These are phyloP conservation scores for Xylariaceae sp. DNA, from an alignment of 2,329 filamentous ascomycete genomes.

Conservation along the genomic window DNA sequence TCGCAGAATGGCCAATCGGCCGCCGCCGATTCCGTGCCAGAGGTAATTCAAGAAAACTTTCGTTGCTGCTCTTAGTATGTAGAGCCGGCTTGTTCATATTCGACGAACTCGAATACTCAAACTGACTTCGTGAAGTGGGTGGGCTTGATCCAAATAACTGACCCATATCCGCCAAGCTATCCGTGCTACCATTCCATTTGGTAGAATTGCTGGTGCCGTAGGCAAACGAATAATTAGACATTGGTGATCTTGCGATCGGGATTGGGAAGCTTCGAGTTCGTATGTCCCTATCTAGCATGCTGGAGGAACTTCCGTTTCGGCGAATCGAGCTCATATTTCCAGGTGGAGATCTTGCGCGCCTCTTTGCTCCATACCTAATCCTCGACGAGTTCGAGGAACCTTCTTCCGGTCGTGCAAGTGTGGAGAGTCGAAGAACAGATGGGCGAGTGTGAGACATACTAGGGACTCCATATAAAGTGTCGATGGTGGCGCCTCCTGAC, in stretches of 20 bases:
- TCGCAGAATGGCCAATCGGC: slow-evolving; percentile 2
- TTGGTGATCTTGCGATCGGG: slow-evolving; percentile 17
- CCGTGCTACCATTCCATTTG: slow-evolving; percentile 20
- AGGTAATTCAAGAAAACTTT: slow-evolving; percentile 24
- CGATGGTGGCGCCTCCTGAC: background rate
- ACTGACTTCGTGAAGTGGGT: slow-evolving; percentile 12
- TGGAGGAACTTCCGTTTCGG: slow-evolving; percentile 25
- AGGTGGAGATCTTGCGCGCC: slow-evolving; percentile 21
- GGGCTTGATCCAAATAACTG: slow-evolving; percentile 17
- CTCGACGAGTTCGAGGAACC: slow-evolving; percentile 15
- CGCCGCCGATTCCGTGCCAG: slow-evolving; percentile 17
- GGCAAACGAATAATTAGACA: slow-evolving; percentile 22
- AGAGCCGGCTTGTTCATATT: slow-evolving; percentile 11
- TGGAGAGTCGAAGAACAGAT: slow-evolving; percentile 5
- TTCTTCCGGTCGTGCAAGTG: background rate
- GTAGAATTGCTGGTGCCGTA: slow-evolving; percentile 22
- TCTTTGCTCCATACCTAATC: slow-evolving; percentile 17
- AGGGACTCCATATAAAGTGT: background rate
- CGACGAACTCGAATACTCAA: slow-evolving; percentile 12
- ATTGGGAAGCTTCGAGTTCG: slow-evolving; percentile 16
- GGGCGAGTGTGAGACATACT: background rate
- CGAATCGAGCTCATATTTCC: slow-evolving; percentile 11
- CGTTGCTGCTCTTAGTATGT: slow-evolving; percentile 24
- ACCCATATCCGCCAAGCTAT: slow-evolving; percentile 20
- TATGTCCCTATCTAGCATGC: slow-evolving; percentile 19